Base-by-base conservation (phyloP, 1,284 basidiomycete genomes). In the Tetrapyrgos nigripes region DNA sequence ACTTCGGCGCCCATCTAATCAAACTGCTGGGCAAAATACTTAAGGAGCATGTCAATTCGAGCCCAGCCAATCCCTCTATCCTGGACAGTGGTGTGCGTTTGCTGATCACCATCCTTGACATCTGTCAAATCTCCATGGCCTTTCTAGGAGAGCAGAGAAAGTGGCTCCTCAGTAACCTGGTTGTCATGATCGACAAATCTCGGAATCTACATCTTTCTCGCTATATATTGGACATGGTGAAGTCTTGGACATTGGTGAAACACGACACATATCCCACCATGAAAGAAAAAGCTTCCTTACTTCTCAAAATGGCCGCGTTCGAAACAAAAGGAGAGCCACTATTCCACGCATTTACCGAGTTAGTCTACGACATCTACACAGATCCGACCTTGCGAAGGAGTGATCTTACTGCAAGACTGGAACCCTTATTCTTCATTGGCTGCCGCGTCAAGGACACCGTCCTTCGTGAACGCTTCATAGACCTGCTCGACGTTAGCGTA, bases 361-460 rank as follows among this genome's bases (percentile, higher is more conserved):
- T 99, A 57, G 93, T 99, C 62, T 92, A 94, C 69, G 93, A 96
- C 65, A 96, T 99, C 68, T 99, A 98, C 78, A 93, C 91, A 9
- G 92, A 96, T 47, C 89, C 94, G 2, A 78, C 81, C 4, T 81
- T 99, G 37, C 88, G 93, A 21, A 88, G 96, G 51, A 97, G 94
- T 59, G 97, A 99, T 66, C 81, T 99, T 59, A 99, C 97, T 0
- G 91, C 94, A 51, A 88, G 95, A 14, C 83, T 99, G 21, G 98
- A 99, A 70, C 89, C 92, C 28, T 90, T 96, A 0, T 99, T 99
- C 81, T 80, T 99, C 37, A 82, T 98, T 27, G 97, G 97, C 4
- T 97, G 94, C 70, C 88, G 94, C 29, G 91, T 92, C 19, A 85
- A 90, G 64, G 94, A 98, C 68, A 81, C 91, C 0, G 75, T 78